Conservation (phyloP, 257 asterid genomes). For the Ocimum tenuiflorum region DNA sequence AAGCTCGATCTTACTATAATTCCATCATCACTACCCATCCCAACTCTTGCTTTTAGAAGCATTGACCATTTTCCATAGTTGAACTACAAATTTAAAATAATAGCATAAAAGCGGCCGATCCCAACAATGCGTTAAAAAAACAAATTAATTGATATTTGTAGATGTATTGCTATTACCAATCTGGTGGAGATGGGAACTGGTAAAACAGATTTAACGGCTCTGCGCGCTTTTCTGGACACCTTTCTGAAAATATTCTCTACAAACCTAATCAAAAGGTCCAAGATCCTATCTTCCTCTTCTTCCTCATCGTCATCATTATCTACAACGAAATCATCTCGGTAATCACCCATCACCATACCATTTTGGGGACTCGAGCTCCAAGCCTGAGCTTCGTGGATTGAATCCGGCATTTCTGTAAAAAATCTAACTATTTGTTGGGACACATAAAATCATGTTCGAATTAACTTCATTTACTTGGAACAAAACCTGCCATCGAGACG, state of each 20-base stretch:
- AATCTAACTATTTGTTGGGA: neutral
- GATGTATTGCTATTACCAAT: slow-evolving; percentile 39
- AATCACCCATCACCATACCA: slow-evolving; percentile 47
- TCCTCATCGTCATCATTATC: slow-evolving; percentile 59
- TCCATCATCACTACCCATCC: neutral
- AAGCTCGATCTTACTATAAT: neutral
- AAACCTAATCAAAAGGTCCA: slow-evolving; percentile 76
- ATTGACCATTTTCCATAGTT: neutral
- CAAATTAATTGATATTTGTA: neutral
- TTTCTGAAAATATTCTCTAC: slow-evolving; percentile 75
- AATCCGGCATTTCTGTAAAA: slow-evolving; percentile 34
- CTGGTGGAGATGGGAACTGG: slow-evolving; percentile 67
- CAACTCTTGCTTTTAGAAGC: neutral
- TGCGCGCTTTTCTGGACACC: slow-evolving; percentile 77
- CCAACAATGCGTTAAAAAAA: neutral
- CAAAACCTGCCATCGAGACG: slow-evolving; percentile 20
- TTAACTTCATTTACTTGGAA: neutral
- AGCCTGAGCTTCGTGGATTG: slow-evolving; percentile 26
- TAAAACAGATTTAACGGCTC: slow-evolving; percentile 79
- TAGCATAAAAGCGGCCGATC: neutral
- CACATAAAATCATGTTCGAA: neutral
- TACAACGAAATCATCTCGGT: slow-evolving; percentile 39
- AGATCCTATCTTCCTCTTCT: slow-evolving; percentile 77
- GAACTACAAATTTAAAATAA: neutral
- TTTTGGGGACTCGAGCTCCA: slow-evolving; percentile 41